Conservation (phyloP, 169 alveolate species). For the Cryptosporidium bovis region DNA sequence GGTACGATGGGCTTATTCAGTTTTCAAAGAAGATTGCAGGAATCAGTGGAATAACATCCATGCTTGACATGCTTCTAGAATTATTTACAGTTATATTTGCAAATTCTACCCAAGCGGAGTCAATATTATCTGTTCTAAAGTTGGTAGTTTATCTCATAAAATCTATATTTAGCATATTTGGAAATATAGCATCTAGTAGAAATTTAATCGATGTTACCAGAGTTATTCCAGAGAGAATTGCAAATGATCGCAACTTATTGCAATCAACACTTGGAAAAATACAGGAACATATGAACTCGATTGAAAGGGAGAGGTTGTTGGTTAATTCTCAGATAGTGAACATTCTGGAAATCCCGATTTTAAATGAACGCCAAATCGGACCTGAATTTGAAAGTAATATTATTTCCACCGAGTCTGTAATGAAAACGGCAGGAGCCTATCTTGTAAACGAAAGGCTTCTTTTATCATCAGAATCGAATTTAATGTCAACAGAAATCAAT, state of each 20-base stretch:
- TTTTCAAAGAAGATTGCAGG: constrained; percentile 44
- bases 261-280: constrained; percentile 17
- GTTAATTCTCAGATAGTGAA: constrained; percentile 9
- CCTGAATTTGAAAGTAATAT: constrained; percentile 12
- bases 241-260: constrained; percentile 21
- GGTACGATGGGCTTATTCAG: constrained; percentile 69
- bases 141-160: constrained; percentile 45
- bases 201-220: constrained; percentile 32
- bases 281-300: constrained; percentile 5
- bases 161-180: constrained; percentile 28
- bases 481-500: constrained; percentile 51
- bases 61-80: constrained; percentile 65
- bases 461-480: constrained; percentile 19
- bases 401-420: neutral
- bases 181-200: constrained; percentile 31
- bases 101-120: constrained; percentile 22
- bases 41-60: constrained; percentile 30
- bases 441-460: constrained; percentile 22
- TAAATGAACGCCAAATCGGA: neutral
- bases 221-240: constrained; percentile 48
- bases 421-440: neutral
- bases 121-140: constrained; percentile 43
- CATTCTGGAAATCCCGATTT: neutral
- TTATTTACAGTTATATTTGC: constrained; percentile 31
- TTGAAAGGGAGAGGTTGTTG: constrained; percentile 16